Evolutionary conservation across 345 rosid species (phyloP), one percentile per base, ranked within the genome.

Genomic region (Eucalyptus fibrosa): DNA sequence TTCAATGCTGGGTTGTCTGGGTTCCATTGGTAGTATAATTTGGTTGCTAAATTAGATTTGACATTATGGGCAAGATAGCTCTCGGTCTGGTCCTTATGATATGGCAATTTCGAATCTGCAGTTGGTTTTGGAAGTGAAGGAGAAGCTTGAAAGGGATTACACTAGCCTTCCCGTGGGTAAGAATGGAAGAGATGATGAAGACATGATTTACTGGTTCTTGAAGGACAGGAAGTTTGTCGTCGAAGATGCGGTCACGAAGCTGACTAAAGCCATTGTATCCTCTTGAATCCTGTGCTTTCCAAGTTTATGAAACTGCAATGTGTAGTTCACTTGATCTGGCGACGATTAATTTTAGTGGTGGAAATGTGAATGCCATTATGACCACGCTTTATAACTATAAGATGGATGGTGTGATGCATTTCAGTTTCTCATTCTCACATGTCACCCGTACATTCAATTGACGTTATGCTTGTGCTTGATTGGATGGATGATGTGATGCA

Each of bases 141-240:
- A 94, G 91, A 93, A 91, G 92, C 98, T 97, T 90, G 95, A 91
- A 49, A 96, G 91, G 88, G 95, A 96, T 51, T 88, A 94, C 86
- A 34, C n/a, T 67, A 90, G 92, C 92, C 98, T 98, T 32, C 96
- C 97, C 3, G 88, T 95, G 30, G 99, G 99, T 21, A 96, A 93
- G 92, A 91, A 96, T 91, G 99, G 98, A 88, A 94, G 99, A 94
- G 97, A 97, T 88, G 99, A 97, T 92, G 99, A 97, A 89, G 97
- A 95, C 44, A 94, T 97, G 98, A 97, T 97, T 67, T 94, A 95
- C 10, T 95, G 99, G 99, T 98, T 94, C 90, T 88, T 97, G 32
- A 95, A 92, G 93, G 99, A 98, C 91, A 92, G 97, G 87, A 95
- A 91, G 77, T 97, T 94, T 91, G 95, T 95, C 1, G 94, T 94